A percentile compares a stretch with the other conserved stretches of the same genome.
These are phyloP conservation scores for Mycotypha africana DNA, from an alignment of 371 early-diverging fungal genomes.

Conservation along the genomic window DNA sequence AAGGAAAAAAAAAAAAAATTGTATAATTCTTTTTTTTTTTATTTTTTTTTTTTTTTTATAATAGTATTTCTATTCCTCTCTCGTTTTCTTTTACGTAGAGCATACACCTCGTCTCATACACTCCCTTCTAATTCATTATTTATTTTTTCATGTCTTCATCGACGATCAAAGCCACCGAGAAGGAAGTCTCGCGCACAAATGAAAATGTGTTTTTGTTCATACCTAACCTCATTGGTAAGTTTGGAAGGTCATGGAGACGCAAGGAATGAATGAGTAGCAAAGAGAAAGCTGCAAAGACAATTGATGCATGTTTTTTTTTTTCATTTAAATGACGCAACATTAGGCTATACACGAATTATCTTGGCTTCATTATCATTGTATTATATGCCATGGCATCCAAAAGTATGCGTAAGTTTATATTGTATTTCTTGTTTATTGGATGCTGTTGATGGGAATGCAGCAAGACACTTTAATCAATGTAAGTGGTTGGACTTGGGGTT, in stretches of 20 bases:
- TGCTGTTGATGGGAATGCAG: conserved; percentile 93
- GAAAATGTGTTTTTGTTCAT: conserved; percentile 83
- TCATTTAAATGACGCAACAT: no score
- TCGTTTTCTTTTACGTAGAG: conserved; percentile 5
- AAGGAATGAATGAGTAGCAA: neutral
- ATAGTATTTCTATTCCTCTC: conserved; percentile 6
- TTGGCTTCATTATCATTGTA: conserved; percentile 70
- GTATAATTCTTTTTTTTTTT: neutral
- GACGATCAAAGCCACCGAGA: no score
- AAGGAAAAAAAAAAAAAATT: no score
- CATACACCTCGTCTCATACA: conserved; percentile 12
- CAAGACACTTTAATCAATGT: conserved; percentile 89
- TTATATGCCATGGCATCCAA: conserved; percentile 70
- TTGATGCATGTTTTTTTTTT: no score
- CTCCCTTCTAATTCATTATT: no score
- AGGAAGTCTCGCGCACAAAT: no score
- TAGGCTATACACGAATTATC: conserved; percentile 85
- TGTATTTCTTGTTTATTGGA: conserved; percentile 88
- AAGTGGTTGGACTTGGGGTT: conserved; percentile 29
- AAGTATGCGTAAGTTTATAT: conserved; percentile 71
- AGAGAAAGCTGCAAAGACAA: no score
- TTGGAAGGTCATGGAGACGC: no score
- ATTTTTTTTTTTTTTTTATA: conserved; percentile 4
- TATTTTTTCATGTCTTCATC: no score
- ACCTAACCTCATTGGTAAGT: conserved; percentile 89